These are phyloP conservation scores for Apiotrichum sp. DNA, from an alignment of 1,284 basidiomycete genomes.

Conservation along the genomic window DNA sequence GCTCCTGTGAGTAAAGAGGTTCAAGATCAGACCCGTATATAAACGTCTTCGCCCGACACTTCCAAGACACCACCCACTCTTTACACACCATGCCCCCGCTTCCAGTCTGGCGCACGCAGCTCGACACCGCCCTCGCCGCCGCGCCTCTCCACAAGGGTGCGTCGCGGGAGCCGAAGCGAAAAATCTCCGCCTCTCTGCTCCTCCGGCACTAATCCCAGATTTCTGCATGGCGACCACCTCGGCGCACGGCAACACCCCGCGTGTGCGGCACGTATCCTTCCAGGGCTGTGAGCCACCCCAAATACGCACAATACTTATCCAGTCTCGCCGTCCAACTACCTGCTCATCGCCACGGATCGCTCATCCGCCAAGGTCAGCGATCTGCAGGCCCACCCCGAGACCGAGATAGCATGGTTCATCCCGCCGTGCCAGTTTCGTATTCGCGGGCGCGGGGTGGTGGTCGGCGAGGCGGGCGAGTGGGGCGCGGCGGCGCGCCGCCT, in stretches of 20 bases:
- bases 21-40: too few relatives aligned
- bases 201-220: background rate
- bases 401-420: conserved; percentile 14
- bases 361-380: conserved; percentile 6
- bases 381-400: conserved; percentile 1
- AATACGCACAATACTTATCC: background rate
- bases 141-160: background rate
- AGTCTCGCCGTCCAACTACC: conserved; percentile 9
- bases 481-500: background rate
- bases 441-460: conserved; percentile 6
- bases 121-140: background rate
- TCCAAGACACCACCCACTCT: too few relatives aligned
- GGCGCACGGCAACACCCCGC: conserved; percentile 1
- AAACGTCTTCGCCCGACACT: too few relatives aligned
- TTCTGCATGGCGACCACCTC: conserved; percentile 1
- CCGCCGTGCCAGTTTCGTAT: conserved; percentile 13
- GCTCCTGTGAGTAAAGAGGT: too few relatives aligned
- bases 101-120: conserved; percentile 1
- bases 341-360: conserved; percentile 9
- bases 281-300: background rate
- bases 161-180: too few relatives aligned
- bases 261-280: conserved; percentile 1
- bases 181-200: too few relatives aligned
- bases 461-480: conserved; percentile 7
- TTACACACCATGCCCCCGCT: background rate